Evolutionary conservation across 345 rosid species (phyloP).

Genomic region (Geranium brycei): DNA sequence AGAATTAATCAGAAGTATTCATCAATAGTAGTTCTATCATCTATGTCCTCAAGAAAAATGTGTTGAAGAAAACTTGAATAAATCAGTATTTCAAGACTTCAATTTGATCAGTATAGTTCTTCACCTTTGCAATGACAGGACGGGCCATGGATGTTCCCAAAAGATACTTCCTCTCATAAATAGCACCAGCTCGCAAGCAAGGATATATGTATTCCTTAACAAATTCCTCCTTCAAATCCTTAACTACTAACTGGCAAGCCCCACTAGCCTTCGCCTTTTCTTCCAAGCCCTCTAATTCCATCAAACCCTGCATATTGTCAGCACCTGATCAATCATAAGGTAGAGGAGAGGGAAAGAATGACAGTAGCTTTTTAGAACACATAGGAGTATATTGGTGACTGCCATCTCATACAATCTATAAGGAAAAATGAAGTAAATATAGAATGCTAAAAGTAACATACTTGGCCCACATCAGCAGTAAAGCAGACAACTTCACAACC

Average conservation of each 20-base stretch:
- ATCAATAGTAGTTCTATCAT: neutral
- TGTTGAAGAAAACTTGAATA: neutral
- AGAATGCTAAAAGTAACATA: constrained; percentile 15
- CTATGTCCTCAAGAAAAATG: too few species aligned
- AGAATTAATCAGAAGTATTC: neutral
- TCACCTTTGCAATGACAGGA: constrained; percentile 93
- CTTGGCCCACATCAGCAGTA: constrained; percentile 99
- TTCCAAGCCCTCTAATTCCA: constrained; percentile 89
- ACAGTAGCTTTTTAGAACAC: neutral
- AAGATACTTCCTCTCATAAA: constrained; percentile 83
- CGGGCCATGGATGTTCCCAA: constrained; percentile 98
- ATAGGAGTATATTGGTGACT: too few species aligned
- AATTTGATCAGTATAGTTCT: neutral
- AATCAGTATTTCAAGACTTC: neutral
- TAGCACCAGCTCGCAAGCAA: constrained; percentile 88
- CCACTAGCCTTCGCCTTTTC: constrained; percentile 92
- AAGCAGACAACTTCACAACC: constrained; percentile 99
- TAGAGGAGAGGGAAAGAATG: neutral
- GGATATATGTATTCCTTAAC: constrained; percentile 80
- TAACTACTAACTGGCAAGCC: constrained; percentile 83
- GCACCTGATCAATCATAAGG: neutral
- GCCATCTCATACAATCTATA: neutral
- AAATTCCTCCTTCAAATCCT: constrained; percentile 84
- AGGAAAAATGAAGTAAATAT: neutral
- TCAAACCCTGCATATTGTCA: constrained; percentile 43